Percentiles rank a stretch among this genome's conserved stretches.
These are phyloP conservation scores for Lactarius hengduanensis DNA, from an alignment of 768 basidiomycete species.

Conservation along the genomic window DNA sequence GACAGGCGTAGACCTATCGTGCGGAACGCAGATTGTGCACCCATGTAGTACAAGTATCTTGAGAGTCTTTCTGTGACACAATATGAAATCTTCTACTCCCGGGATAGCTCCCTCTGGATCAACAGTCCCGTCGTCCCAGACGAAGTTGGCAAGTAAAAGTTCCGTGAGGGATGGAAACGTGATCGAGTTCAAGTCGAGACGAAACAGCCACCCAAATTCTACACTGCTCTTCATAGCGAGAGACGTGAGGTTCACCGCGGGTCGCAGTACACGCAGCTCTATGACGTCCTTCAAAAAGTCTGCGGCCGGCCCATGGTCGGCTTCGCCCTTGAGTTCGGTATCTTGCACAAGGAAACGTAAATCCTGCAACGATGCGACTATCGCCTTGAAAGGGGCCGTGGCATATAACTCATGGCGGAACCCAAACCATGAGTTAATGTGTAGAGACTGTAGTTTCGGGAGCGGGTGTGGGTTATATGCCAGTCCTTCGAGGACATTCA, in stretches of 20 bases:
- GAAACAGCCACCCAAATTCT: neutral
- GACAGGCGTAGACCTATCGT: neutral
- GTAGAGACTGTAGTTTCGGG: neutral
- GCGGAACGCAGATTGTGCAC: neutral
- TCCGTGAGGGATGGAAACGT: neutral
- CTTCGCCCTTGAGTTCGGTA: neutral
- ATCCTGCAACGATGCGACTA: neutral
- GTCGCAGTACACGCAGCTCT: neutral
- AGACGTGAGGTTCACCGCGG: neutral
- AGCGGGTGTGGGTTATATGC: slow-evolving; percentile 1
- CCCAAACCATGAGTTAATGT: neutral
- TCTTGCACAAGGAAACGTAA: neutral
- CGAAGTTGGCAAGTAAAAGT: neutral
- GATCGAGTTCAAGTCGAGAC: neutral
- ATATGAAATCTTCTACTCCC: neutral
- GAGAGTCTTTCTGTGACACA: neutral
- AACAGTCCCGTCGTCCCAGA: neutral
- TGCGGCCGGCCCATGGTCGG: no score
- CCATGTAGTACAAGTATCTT: neutral
- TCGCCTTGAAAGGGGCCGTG: neutral
- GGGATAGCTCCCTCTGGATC: neutral
- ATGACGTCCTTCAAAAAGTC: neutral
- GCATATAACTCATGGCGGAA: neutral
- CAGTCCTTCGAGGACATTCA: neutral
- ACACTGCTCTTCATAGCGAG: neutral